Evolutionary conservation across 441 rosid species (phyloP), one percentile per base, ranked within the genome.

Genomic region (Populus hybrid): DNA sequence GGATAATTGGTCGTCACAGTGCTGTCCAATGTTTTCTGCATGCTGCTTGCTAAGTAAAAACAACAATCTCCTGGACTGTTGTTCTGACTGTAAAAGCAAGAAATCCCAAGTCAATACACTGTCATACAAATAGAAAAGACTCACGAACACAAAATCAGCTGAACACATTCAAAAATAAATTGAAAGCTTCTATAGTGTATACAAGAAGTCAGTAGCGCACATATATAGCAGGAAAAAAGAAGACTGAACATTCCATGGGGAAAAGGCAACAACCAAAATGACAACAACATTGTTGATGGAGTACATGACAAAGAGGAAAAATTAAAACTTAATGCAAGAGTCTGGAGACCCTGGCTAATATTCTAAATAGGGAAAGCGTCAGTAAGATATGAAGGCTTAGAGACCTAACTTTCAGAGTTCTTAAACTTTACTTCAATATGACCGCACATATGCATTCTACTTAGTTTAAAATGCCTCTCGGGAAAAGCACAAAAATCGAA

Each of bases 21-120:
- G 36, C 67, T 67, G 10, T 71, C 77, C 42, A 74, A 56, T 33
- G 70, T 79, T 71, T 28, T 77, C 59, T 81, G 74, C 85, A 79
- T 84, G 64, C 50, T 79, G 72, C 72, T 71, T 71, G 50, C 63
- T 8, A 64, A 69, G 69, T 56, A 4, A 70, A 79, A 33, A 76
- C 7, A 33, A 81, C 21, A 18, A 72, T 42, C 76, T 64, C 56
- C 45, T n/a, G 14, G 64, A 14, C 9, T 69, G 9, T 59, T 67
- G 76, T 36, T 72, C 36, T 5, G 45, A 65, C 50, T 72, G 18
- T 20, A 40, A 14, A 40, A 2, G 14, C 56, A 45, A 45, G 56
- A 45, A 14, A 45, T 14, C 12, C 20, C 56, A 14, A 45, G 56
- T 45, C 18, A 45, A 12, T 45, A 14, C 56, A 45, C 18, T 14